Conservation (phyloP, 768 basidiomycete genomes). For the Pulveroboletus sp. region DNA sequence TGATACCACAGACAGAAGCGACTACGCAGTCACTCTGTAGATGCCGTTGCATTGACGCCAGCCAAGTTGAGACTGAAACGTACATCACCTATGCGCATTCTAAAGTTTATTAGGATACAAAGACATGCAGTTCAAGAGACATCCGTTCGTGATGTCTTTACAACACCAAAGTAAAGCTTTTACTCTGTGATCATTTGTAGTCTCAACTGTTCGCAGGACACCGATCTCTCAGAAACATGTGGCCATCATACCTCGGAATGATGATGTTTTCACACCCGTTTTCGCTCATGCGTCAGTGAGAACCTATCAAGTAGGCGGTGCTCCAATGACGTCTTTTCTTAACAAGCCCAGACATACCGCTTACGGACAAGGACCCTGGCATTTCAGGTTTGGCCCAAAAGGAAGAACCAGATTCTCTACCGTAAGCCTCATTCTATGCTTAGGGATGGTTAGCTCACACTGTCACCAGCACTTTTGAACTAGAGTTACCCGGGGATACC, state of each 20-base stretch:
- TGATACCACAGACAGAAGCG: constrained; percentile 20
- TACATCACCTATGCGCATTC: not conserved
- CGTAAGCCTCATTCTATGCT: constrained; percentile 7
- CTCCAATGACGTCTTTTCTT: constrained; percentile 2
- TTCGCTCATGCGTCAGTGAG: constrained; percentile 10
- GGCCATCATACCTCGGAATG: not conserved
- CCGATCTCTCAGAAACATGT: not conserved
- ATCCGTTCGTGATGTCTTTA: constrained; percentile 4
- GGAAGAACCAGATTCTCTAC: constrained; percentile 18
- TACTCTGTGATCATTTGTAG: not conserved
- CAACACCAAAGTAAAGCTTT: constrained; percentile 3
- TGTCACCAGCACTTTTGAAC: constrained; percentile 14
- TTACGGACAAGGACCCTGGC: not conserved
- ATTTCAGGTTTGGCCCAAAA: not conserved
- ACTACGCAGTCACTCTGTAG: constrained; percentile 19
- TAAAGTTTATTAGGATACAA: constrained; percentile 3
- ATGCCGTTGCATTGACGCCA: constrained; percentile 8
- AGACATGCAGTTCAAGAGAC: constrained; percentile 2
- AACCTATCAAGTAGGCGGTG: not conserved
- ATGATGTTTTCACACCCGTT: not conserved
- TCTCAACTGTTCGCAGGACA: constrained; percentile 3
- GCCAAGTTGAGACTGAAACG: constrained; percentile 20
- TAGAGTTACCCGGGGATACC: constrained; percentile 1
- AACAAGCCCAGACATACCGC: constrained; percentile 4
- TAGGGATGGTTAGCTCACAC: not conserved